Conservation (phyloP, 2,329 filamentous ascomycete species). For the Fusarium tanahbumbuense region DNA sequence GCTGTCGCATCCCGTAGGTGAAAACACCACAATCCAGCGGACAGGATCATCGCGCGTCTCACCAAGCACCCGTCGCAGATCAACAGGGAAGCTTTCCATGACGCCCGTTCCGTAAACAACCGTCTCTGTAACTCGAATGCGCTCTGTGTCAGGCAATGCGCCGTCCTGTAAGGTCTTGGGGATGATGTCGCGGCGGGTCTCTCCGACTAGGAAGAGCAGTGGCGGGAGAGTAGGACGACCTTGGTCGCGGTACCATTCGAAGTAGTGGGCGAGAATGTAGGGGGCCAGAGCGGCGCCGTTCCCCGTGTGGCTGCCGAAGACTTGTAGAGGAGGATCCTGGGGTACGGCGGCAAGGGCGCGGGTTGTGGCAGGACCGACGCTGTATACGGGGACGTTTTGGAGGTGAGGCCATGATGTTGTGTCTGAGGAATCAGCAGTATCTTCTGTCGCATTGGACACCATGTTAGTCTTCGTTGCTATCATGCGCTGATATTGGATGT, state of each 20-base stretch:
- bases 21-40: conserved; percentile 83
- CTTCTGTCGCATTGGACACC: conserved; percentile 19
- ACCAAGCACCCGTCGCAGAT: conserved; percentile 68
- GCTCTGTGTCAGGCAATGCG: conserved; percentile 58
- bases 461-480: not conserved
- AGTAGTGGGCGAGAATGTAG: conserved; percentile 85
- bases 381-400: conserved; percentile 73
- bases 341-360: conserved; percentile 72
- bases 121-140: conserved; percentile 79
- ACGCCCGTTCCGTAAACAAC: conserved; percentile 89
- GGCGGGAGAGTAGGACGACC: conserved; percentile 63
- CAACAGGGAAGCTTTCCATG: conserved; percentile 78
- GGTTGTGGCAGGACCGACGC: conserved; percentile 83
- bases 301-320: conserved; percentile 85
- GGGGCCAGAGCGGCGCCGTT: conserved; percentile 83
- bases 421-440: conserved; percentile 2
- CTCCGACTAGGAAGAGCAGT: conserved; percentile 88
- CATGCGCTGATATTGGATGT: not conserved
- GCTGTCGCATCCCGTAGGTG: conserved; percentile 72
- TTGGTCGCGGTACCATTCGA: conserved; percentile 58
- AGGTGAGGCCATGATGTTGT: conserved; percentile 62
- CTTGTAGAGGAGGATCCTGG: conserved; percentile 64
- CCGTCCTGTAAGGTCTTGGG: conserved; percentile 78
- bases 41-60: conserved; percentile 54
- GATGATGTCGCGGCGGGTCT: conserved; percentile 90